Evolutionary conservation across 2,329 filamentous ascomycete species (phyloP).

Genomic region (Byssothecium circinans): DNA sequence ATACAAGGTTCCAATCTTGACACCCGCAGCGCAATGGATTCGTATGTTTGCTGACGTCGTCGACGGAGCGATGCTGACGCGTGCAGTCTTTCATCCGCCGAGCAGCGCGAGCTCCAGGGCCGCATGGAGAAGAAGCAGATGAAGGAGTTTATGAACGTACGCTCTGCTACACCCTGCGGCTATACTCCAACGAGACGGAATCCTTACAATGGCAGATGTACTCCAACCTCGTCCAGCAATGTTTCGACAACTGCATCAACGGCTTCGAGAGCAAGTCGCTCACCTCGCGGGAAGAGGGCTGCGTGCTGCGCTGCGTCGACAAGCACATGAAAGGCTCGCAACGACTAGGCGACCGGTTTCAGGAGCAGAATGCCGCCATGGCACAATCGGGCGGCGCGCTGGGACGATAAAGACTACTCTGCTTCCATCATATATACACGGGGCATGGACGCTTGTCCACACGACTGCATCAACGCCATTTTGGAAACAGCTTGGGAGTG

Average conservation of each 20-base stretch:
- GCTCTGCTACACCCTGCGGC: conserved; percentile 40
- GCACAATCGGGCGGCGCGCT: conserved; percentile 60
- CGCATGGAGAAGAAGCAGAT: conserved; percentile 98
- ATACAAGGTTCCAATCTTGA: background rate
- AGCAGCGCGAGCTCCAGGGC: conserved; percentile 90
- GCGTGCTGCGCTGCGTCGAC: conserved; percentile 91
- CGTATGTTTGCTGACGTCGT: conserved; percentile 26
- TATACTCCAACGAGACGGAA: background rate
- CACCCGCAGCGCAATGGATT: conserved; percentile 35
- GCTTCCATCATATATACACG: too few species aligned
- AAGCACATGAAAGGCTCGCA: conserved; percentile 94
- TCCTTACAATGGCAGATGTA: conserved; percentile 57
- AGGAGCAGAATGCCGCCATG: conserved; percentile 71
- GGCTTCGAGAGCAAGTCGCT: conserved; percentile 98
- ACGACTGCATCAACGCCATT: too few species aligned
- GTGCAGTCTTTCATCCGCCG: conserved; percentile 68
- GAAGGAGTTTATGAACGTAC: conserved; percentile 97
- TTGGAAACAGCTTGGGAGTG: too few species aligned
- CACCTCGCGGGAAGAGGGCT: conserved; percentile 82
- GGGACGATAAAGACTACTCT: conserved; percentile 40
- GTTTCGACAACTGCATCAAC: conserved; percentile 96
- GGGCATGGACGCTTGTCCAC: too few species aligned
- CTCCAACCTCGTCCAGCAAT: conserved; percentile 77
- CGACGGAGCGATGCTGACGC: conserved; percentile 15
- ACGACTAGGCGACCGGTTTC: conserved; percentile 88